Evolutionary conservation across 345 rosid genomes (phyloP).

Genomic region (Citrus medica): DNA sequence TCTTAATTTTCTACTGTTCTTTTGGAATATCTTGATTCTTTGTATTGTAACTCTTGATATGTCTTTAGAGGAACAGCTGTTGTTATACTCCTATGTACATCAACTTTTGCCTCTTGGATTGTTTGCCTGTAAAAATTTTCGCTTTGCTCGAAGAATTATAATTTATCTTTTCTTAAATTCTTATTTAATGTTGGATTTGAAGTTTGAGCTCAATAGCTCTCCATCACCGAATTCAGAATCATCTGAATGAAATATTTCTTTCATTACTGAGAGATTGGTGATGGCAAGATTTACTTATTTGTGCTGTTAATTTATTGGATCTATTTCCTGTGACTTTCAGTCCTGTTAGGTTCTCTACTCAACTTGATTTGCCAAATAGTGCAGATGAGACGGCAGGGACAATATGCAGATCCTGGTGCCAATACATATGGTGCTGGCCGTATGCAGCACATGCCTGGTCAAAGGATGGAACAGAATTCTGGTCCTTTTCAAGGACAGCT

Average conservation of each 20-base stretch:
- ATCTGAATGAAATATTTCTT: background rate
- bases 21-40: background rate
- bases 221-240: background rate
- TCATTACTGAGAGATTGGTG: background rate
- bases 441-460: slow-evolving; percentile 52
- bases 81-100: background rate
- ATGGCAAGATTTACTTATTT: background rate
- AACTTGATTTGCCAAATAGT: slow-evolving; percentile 9
- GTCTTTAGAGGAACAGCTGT: background rate
- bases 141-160: too few species aligned
- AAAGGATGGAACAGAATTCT: slow-evolving; percentile 45
- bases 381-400: slow-evolving; percentile 69
- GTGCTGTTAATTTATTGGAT: background rate
- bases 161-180: background rate
- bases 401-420: slow-evolving; percentile 52
- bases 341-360: slow-evolving; percentile 5
- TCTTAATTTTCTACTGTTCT: background rate
- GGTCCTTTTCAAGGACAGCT: slow-evolving; percentile 69
- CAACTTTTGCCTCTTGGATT: background rate
- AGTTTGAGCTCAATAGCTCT: background rate
- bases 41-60: background rate
- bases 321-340: slow-evolving; percentile 11
- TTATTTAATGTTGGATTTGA: background rate
- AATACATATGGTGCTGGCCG: slow-evolving; percentile 53
- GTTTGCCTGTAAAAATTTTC: background rate